Evolutionary conservation across 208 protist genomes (phyloP).

Genomic region (Tritrichomonas foetus): DNA sequence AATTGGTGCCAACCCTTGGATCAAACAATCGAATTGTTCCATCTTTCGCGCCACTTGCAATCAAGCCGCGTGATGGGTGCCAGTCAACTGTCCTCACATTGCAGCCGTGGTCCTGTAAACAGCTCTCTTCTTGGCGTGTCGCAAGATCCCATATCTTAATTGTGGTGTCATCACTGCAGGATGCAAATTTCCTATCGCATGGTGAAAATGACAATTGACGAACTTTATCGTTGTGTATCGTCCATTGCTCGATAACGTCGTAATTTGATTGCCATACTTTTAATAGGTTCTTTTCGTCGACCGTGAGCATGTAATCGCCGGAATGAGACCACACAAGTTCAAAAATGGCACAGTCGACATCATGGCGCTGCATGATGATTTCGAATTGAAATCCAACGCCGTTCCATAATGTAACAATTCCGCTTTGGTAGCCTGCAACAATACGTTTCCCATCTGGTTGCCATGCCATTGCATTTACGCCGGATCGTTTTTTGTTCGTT

Average conservation of each 20-base stretch:
- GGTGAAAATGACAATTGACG: background rate
- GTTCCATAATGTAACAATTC: background rate
- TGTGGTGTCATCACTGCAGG: background rate
- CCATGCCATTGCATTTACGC: background rate
- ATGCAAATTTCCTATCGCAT: background rate
- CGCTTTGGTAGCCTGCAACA: background rate
- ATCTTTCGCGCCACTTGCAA: background rate
- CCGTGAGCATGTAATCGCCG: background rate
- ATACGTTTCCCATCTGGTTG: background rate
- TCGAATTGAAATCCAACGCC: background rate
- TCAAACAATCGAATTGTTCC: background rate
- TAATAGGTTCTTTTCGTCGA: background rate
- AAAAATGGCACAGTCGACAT: background rate
- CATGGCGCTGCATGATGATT: background rate
- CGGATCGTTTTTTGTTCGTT: background rate
- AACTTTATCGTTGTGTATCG: background rate
- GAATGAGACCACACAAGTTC: background rate
- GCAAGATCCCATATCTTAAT: conserved; percentile 19
- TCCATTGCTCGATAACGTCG: background rate
- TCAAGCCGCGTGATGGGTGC: background rate
- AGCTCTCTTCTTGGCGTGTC: background rate
- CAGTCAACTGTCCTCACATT: background rate
- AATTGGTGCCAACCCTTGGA: background rate
- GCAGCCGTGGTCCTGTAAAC: background rate
- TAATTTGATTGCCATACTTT: conserved; percentile 25